Evolutionary conservation across 2,329 filamentous ascomycete species (phyloP), one percentile per base, ranked within the genome.

Genomic region (Pseudogymnoascus sp.): DNA sequence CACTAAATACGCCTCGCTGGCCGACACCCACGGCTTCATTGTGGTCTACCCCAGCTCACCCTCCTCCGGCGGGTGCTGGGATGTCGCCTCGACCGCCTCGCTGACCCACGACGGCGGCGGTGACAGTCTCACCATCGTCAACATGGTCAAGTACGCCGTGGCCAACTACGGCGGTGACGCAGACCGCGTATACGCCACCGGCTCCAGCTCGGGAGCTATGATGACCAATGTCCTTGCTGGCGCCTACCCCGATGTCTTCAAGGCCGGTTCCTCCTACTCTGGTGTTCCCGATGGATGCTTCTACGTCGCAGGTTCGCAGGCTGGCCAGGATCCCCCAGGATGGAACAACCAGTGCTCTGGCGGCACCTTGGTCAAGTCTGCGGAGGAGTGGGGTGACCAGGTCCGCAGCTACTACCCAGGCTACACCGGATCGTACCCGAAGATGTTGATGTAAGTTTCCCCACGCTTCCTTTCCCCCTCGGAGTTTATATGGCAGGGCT

Each of bases 101-200:
- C 75, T 86, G 2, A 80, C 77, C 4, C 83, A 84, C 67, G 76
- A 81, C 62, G 83, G 81, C 5, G 83, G 83, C 25, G 81, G 82
- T 2, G 81, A 86, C 70, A 81, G 78, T 58, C 79, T 80, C 41
- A 76, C 77, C 0, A 83, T 87, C 62, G 80, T 79, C 17, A 84
- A 81, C 68, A 86, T 86, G 83, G 82, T 85, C 59, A 75, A 72
- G 41, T 85, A 83, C 66, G 75, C 81, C 2, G 70, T 85, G n/a
- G 65, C 70, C 7, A 77, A 77, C 68, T 84, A 85, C 71, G 74
- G 74, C 1, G 82, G 76, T 25, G 80, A 86, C 67, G 67, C 77
- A 27, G 74, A 69, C 64, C 77, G 76, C 62, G 80, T 86, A 1
- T 86, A 79, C 64, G 80, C 80, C 1, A 83, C 80, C 0, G 84